Evolutionary conservation across 306 rosid species (phyloP).

Genomic region (Lithocarpus polystachyus): DNA sequence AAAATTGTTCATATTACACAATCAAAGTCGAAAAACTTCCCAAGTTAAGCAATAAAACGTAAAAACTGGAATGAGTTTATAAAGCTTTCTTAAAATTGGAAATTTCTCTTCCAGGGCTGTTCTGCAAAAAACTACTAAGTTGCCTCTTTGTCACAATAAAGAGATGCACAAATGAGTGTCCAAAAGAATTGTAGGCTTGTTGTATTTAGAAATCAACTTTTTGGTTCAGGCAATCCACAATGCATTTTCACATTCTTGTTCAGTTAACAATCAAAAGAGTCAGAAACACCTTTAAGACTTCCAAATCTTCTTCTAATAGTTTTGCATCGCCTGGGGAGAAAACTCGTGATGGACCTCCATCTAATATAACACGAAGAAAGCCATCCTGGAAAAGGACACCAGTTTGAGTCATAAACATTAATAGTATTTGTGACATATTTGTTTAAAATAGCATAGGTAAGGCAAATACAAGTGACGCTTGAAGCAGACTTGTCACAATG

Average conservation of each 20-base stretch:
- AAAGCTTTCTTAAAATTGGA: not conserved
- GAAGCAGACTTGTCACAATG: constrained; percentile 96
- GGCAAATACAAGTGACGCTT: constrained; percentile 80
- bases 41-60: not conserved
- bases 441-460: constrained; percentile 9
- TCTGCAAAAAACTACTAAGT: not conserved
- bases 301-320: constrained; percentile 90
- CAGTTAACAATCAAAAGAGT: constrained; percentile 16
- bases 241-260: not conserved
- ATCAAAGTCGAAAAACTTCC: not conserved
- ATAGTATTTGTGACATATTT: constrained; percentile 14
- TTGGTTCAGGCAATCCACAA: not conserved
- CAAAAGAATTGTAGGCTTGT: not conserved
- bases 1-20: not conserved
- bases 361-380: constrained; percentile 82
- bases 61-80: not conserved
- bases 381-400: constrained; percentile 68
- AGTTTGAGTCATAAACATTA: constrained; percentile 12
- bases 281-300: constrained; percentile 71
- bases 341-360: constrained; percentile 83
- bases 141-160: not conserved
- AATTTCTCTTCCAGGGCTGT: not conserved
- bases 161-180: not conserved
- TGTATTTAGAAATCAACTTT: not conserved
- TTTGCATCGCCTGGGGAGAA: constrained; percentile 68